Base-by-base conservation (phyloP, 2,329 filamentous ascomycete genomes). In the Elsinoe batatas region DNA sequence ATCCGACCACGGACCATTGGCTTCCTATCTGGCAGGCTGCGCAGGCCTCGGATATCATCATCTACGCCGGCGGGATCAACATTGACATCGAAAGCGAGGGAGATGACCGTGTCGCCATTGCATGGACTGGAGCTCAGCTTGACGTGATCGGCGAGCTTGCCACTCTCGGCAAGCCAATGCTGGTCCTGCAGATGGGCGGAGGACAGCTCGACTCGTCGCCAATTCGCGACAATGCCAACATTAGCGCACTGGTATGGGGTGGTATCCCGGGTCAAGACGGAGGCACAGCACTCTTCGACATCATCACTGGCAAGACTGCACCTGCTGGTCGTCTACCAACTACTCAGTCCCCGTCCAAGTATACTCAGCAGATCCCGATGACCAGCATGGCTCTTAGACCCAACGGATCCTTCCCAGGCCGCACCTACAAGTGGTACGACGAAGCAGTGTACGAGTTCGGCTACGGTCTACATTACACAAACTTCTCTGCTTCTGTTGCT, bases 231-330 rank as follows among this genome's bases (percentile, higher is more conserved):
- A 75, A 79, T 54, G 59, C 67, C 1, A 75, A 75, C 55, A 72
- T 83, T 56, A 73, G 70, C 26, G 72, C 77, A 0, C 63, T 83
- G 0, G 61, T 83, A 0, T 83, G 80, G 80, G 77, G 71, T 0
- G 78, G 79, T 0, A 83, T 80, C 56, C 80, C 81, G 0, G 80
- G 81, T 1, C 80, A 83, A 64, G 75, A 76, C 37, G 81, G 81
- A 11, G 81, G 81, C 2, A 66, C 68, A 7, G 81, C 80, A 0
- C 63, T 83, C 10, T 67, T 81, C 49, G 72, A 81, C 57, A 69
- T 82, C 54, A 61, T 83, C 32, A 76, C 72, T 7, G 80, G 80
- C 1, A 68, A 67, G 2, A 66, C 64, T 2, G 69, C 76, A 0
- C 78, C 78, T 2, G 79, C 78, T 6, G 80, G 77, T 1, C 69